Base-by-base conservation (phyloP, 129 eudicot species). In the Chrysanthemum makinoi region DNA sequence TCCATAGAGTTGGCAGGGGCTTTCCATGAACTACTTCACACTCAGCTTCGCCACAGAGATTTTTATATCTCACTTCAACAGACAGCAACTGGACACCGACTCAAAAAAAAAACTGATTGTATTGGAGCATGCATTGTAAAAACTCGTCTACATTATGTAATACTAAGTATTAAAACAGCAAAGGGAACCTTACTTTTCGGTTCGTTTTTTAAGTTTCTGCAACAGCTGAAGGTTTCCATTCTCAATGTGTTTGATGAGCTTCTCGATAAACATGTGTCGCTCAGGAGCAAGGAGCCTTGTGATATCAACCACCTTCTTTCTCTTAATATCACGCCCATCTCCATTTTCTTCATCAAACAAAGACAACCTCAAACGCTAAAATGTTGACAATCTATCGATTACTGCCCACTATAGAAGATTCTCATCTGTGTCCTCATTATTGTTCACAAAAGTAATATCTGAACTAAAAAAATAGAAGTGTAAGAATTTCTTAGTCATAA, bases 1-100 rank as follows among this genome's bases (percentile, higher is more conserved):
- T 86, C 88, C 86, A 83, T 0, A 83, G 88, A 44, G 91, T 83
- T 7, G 91, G 91, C 15, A 86, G 86, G 18, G 91, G 86, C 88
- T 86, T 86, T 14, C 91, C 91, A 47, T 72, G 54, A 66, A 86
- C 88, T 17, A 86, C 86, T 69, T 83, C 74, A 56, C 86, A 86
- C 83, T 83, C 77, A 3, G 82, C 86, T 66, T 83, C 86, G 14
- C 83, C 77, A 10, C 15, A 50, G 54, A 86, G 81, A 53, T 83
- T 71, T 15, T 17, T 78, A 50, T 72, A 86, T 75, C 83, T 80
- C 66, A 86, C 88, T 49, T 86, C 83, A 10, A 86, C 80, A 1
- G 79, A 63, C 3, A 86, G 91, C 26, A 86, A 57, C 67, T n/a
- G 50, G 26, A 86, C 68, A 14, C 83, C 87, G 35, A 77, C 85